Evolutionary conservation across 164 flowering plant genomes (phyloP), one percentile per base, ranked within the genome.

Genomic region (Berberis thunbergii): DNA sequence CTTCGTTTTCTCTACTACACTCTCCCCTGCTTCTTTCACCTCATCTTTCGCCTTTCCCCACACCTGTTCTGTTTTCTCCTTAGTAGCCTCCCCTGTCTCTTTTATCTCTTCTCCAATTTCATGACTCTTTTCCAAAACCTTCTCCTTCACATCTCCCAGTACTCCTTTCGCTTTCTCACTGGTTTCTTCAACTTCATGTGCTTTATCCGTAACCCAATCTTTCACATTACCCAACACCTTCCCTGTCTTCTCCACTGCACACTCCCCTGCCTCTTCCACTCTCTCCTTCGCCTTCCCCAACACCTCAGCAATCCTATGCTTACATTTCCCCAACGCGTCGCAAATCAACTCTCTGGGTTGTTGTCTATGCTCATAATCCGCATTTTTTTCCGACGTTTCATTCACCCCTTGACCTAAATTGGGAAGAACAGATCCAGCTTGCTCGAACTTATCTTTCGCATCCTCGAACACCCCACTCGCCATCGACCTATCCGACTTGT

Each of bases 321-420:
- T 84, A 70, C 97, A 85, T 50, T 72, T 77, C 0, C 91, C 96
- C 26, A 67, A 72, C 0, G 86, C 86, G 61, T 86, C 89, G 54
- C 93, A 87, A 0, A 83, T 73, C 3, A 78, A 70, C 74, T 83
- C 91, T 52, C 68, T 69, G 1, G 83, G 60, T 12, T 54, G 26
- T 10, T 65, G n/a, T 9, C 43, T 3, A 50, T 67, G 5, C 44
- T 53, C n/a, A 13, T 38, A 39, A 2, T 13, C 7, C 7, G 57
- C 26, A 11, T 11, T 1, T 7, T 6, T 4, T 6, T 13, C 58
- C 4, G 54, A 54, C 9, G 68, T 56, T 4, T 41, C 4, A 9
- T 69, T 54, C 4, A 67, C 1, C 5, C 77, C 70, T 60, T 76
- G 77, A 8, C 76, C 77, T 1, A 68, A 41, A 62, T 76, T 69